Base-by-base conservation (phyloP, 768 basidiomycete genomes). In the Hericium rajendrae region DNA sequence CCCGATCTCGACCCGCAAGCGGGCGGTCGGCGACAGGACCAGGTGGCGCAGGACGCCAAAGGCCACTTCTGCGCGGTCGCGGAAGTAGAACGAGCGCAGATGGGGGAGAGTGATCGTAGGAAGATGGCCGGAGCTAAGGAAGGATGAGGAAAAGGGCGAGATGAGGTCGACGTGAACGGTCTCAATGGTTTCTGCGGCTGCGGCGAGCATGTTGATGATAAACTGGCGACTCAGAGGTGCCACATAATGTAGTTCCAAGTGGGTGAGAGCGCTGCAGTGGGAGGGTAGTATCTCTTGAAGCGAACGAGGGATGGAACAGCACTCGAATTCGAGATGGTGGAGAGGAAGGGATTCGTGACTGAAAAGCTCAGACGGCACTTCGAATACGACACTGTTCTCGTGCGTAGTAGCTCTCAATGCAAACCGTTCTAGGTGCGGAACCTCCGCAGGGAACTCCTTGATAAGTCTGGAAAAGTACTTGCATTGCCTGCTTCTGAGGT, bases 201-300 rank as follows among this genome's bases (percentile, higher is more conserved):
- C n/a, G n/a, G 49, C 53, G 38, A 61, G 52, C 26, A 61, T 48
- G 38, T 37, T 12, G 20, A 61, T 11, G 22, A 62, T 26, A 12
- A 54, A 57, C 16, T 57, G 52, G 18, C 62, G 26, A 48, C 26
- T 61, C 40, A 62, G 55, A 8, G 57, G 22, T 8, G 51, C 38
- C 13, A 62, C 62, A 2, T 52, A 51, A 38, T 39, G 60, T 24
- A 62, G n/a, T 46, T 61, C 60, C 32, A 62, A 55, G 38, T 58
- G 62, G 6, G 57, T 58, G 43, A 62, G 60, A 10, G 50, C 38
- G 5, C 32, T n/a, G 38, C 57, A 62, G 38, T 62, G 62, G 16
- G 49, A 53, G 24, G 28, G 38, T 20, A 62, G 40, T 49, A 50
- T 26, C 15, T 50, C 41, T 13, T 56, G 61, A 24, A 52, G 22